These are phyloP conservation scores for Crepidotus variabilis DNA, from an alignment of 768 basidiomycete genomes.

Conservation along the genomic window DNA sequence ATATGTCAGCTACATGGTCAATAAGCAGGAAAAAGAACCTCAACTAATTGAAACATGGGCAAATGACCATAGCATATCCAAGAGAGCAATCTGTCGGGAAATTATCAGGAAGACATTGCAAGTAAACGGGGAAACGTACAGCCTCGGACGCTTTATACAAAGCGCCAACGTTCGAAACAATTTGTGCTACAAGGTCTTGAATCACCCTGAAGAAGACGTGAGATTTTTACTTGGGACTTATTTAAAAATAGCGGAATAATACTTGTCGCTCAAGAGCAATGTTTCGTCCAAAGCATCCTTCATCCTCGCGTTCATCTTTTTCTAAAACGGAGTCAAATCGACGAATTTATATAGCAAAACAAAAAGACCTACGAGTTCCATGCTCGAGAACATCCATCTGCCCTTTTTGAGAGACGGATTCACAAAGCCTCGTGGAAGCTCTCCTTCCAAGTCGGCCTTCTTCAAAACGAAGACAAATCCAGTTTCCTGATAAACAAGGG, in stretches of 20 bases:
- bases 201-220: conserved; percentile 55
- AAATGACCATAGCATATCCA: conserved; percentile 91
- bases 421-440: conserved; percentile 68
- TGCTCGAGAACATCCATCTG: conserved; percentile 71
- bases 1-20: neutral
- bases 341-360: neutral
- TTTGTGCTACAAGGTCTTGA: conserved; percentile 66
- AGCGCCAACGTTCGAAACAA: conserved; percentile 70
- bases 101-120: neutral
- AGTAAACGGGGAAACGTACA: conserved; percentile 28
- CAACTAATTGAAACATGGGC: conserved; percentile 78
- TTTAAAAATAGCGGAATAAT: neutral
- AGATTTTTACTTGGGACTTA: no score
- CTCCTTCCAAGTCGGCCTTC: conserved; percentile 60
- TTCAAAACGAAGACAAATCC: conserved; percentile 74
- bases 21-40: conserved; percentile 20
- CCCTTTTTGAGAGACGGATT: conserved; percentile 65
- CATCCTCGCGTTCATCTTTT: conserved; percentile 86
- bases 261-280: conserved; percentile 82
- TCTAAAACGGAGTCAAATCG: conserved; percentile 37
- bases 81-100: conserved; percentile 61
- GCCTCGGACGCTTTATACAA: conserved; percentile 92
- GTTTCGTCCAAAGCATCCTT: conserved; percentile 90
- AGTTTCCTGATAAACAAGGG: conserved; percentile 65
- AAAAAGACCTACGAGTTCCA: conserved; percentile 66